These are phyloP conservation scores for Cladosporium sp. DNA, from an alignment of 2,329 filamentous ascomycete species.

Conservation along the genomic window DNA sequence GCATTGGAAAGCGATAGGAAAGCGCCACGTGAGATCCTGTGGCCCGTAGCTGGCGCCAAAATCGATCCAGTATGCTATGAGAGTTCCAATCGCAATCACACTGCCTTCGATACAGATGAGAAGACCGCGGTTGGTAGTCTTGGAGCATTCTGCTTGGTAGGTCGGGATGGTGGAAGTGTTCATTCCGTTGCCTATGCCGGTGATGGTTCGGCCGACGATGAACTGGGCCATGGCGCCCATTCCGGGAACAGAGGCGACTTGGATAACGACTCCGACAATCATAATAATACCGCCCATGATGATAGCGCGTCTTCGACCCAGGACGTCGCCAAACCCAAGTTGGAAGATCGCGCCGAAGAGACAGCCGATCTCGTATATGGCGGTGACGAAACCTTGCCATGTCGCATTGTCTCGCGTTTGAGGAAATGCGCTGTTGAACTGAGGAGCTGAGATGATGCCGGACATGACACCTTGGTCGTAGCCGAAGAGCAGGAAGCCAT, in stretches of 20 bases:
- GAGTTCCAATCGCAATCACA: constrained; percentile 41
- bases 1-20: constrained; percentile 11
- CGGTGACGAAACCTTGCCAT: constrained; percentile 38
- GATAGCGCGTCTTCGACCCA: constrained; percentile 2
- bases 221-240: constrained; percentile 37
- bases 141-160: constrained; percentile 46
- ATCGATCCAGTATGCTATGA: constrained; percentile 47
- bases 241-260: constrained; percentile 42
- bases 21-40: constrained; percentile 34
- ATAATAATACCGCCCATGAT: constrained; percentile 33
- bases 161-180: constrained; percentile 48
- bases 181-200: constrained; percentile 46
- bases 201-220: constrained; percentile 46
- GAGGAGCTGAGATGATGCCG: constrained; percentile 60
- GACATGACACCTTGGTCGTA: constrained; percentile 29
- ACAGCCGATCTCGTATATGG: constrained; percentile 12
- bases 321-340: constrained; percentile 1
- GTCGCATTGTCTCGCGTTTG: constrained; percentile 36
- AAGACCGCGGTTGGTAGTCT: constrained; percentile 44
- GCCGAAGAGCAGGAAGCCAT: constrained; percentile 24
- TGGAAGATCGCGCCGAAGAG: constrained; percentile 8
- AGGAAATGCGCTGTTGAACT: constrained; percentile 49
- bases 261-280: constrained; percentile 44
- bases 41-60: constrained; percentile 26
- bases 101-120: constrained; percentile 21